Evolutionary conservation across 345 rosid species (phyloP), one percentile per base, ranked within the genome.

Genomic region (Euclidium syriacum): DNA sequence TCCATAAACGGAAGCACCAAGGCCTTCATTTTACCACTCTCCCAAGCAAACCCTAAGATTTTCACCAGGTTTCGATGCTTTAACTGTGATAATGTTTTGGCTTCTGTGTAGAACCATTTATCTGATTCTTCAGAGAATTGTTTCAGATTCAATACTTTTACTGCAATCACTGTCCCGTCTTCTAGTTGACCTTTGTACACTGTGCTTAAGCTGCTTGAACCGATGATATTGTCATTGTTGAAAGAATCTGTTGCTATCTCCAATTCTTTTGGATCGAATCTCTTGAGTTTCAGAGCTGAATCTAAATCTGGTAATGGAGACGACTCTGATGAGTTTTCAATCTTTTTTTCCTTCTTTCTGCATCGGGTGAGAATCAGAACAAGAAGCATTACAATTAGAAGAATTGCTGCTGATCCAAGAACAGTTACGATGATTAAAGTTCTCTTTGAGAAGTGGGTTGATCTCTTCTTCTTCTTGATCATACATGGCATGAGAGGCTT

Each of bases 21-120:
- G 4, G 90, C 95, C 72, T 88, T 91, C 42, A 88, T 79, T 60
- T 85, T 91, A 4, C 75, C 42, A 9, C 92, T 83, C 68, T 91
- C 87, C 98, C 98, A 91, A 46, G 98, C 87, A 62, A 79, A 91
- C 14, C 98, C 96, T 50, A 91, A 44, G 26, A 91, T 81, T 52
- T 82, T 88, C 47, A 77, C 96, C 27, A 91, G 72, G 73, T 86
- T 88, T 11, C 84, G 79, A 62, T 91, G 96, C 77, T 80, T 88
- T 54, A 91, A 49, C 36, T 75, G 79, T 70, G 85, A 77, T 64
- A 88, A 70, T 34, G 87, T 91, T 61, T 82, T 88, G 10, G 80
- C 74, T 76, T 91, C 98, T 56, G 81, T 78, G 68, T 83, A 71
- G 81, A 88, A 91, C 77, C 79, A 77, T 73, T 77, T 86, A 24